Evolutionary conservation across 306 rosid species (phyloP), one percentile per base, ranked within the genome.

Genomic region (Citrullus colocynthis): DNA sequence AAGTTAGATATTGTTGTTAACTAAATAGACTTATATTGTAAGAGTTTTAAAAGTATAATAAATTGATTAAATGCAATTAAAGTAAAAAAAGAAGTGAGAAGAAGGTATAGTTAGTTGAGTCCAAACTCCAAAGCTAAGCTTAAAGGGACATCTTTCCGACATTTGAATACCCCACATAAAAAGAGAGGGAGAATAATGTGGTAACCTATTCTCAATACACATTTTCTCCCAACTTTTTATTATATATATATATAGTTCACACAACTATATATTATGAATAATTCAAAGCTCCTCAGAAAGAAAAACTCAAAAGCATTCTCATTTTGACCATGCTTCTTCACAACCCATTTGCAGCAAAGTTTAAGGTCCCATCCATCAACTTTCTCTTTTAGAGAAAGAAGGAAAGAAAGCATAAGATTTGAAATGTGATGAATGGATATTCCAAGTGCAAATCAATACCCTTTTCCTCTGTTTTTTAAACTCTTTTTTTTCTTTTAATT

Each of bases 161-260:
- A 69, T 41, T 69, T 42, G 32, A n/a, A 11, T n/a, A n/a, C 12
- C 75, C 75, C 75, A 69, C 75, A 20, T 1, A 4, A 69, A 67
- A 69, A 69, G 75, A 51, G 55, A 42, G 36, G 20, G 21, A n/a
- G 54, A 42, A 56, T 42, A 45, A 69, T 69, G 36, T 69, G 55
- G 75, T 69, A 42, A 69, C 75, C 75, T 41, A 69, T 69, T 69
- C 75, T 32, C 75, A 42, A 42, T 69, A 69, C 75, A 69, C 52
- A 69, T 41, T 41, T 69, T 69, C 75, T 37, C 14, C 6, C 17
- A 42, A 17, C 24, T 67, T 42, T 67, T 39, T 7, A 6, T 41
- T 6, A 41, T 32, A 24, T 32, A 32, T 32, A 6, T 41, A 41
- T 41, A 41, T 41, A 41, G 6, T 36, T 36, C 6, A 4, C 39